A percentile compares a stretch with the other conserved stretches of the same genome.
These are phyloP conservation scores for Tetrahymena borealis DNA, from an alignment of 73 alveolate genomes.

Conservation along the genomic window DNA sequence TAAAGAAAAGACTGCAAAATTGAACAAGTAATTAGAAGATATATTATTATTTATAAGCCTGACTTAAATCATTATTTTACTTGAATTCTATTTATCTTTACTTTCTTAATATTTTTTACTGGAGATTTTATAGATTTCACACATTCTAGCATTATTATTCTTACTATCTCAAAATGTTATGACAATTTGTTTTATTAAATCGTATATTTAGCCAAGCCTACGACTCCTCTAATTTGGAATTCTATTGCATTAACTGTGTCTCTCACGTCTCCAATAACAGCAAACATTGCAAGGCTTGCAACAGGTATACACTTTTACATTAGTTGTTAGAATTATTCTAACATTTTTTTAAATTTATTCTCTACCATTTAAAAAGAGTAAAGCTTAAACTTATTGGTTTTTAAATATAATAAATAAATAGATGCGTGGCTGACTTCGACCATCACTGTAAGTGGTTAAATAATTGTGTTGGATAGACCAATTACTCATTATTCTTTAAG, in stretches of 20 bases:
- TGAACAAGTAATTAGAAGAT: background rate
- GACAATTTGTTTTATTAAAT: too few species aligned
- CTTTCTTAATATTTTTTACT: too few species aligned
- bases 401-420: background rate
- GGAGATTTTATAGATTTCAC: too few species aligned
- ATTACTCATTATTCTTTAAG: conserved; percentile 11
- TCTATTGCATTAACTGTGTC: conserved; percentile 16
- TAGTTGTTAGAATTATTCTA: background rate
- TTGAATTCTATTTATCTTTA: too few species aligned
- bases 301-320: conserved; percentile 4
- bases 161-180: too few species aligned
- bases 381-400: background rate
- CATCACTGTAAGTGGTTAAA: conserved; percentile 46
- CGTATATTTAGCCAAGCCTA: background rate
- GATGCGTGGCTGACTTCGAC: conserved; percentile 42
- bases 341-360: background rate
- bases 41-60: background rate
- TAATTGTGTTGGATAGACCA: conserved; percentile 37
- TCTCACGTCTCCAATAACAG: conserved; percentile 10
- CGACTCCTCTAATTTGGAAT: background rate
- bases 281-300: conserved; percentile 36
- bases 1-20: background rate
- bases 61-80: too few species aligned
- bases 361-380: background rate
- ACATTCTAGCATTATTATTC: too few species aligned